Conservation (phyloP, 257 asterid species). For the Jasminum sambac region DNA sequence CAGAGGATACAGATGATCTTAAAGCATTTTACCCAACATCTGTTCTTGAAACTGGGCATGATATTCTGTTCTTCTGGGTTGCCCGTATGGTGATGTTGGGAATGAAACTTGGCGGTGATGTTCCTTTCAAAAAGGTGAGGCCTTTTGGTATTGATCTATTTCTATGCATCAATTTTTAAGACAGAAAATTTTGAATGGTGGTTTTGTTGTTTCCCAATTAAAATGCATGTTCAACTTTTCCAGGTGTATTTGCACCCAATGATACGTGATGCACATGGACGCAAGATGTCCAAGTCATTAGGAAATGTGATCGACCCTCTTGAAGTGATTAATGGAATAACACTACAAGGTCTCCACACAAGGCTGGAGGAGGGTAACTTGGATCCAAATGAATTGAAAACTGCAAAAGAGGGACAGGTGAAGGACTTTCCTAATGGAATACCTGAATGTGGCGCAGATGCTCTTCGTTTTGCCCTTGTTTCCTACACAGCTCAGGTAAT, state of each 20-base stretch:
- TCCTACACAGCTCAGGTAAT: conserved; percentile 94
- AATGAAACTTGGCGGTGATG: conserved; percentile 91
- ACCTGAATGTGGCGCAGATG: conserved; percentile 95
- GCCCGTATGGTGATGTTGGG: conserved; percentile 99
- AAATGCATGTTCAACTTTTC: conserved; percentile 6
- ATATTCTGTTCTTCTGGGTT: conserved; percentile 94
- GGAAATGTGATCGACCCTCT: conserved; percentile 95
- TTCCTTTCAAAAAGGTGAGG: conserved; percentile 83
- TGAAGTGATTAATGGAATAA: conserved; percentile 81
- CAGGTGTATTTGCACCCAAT: conserved; percentile 96
- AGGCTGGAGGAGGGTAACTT: conserved; percentile 90
- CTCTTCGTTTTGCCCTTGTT: conserved; percentile 93
- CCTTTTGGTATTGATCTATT: no score
- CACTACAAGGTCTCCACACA: conserved; percentile 73
- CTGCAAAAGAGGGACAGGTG: conserved; percentile 89
- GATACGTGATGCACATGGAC: conserved; percentile 98
- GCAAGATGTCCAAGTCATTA: conserved; percentile 95
- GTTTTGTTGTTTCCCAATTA: not conserved
- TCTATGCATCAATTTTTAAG: not conserved
- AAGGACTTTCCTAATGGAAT: conserved; percentile 91
- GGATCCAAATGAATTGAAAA: conserved; percentile 73
- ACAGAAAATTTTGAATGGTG: not conserved
- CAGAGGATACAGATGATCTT: conserved; percentile 76
- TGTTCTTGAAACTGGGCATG: conserved; percentile 95
- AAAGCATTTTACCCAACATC: conserved; percentile 82